Evolutionary conservation across 495 filamentous ascomycete species (phyloP).

Genomic region (Aspergillus cavernicola): DNA sequence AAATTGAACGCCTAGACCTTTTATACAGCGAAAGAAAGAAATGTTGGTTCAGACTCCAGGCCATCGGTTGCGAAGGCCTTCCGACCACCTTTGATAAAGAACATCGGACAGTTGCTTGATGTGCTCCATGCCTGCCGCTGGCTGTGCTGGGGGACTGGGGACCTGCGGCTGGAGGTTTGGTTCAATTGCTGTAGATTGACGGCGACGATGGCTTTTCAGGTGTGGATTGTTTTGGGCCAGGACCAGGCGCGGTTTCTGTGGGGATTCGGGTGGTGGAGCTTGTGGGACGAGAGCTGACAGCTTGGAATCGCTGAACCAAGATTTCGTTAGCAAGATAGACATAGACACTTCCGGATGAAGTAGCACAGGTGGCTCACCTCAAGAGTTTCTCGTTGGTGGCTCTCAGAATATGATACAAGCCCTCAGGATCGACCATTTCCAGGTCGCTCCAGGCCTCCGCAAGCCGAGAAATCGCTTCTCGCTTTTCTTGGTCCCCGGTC

Average conservation of each 20-base stretch:
- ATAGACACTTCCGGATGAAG: background rate
- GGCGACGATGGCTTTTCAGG: constrained; percentile 68
- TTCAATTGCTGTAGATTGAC: constrained; percentile 54
- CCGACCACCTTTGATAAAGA: constrained; percentile 84
- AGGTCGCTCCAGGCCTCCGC: constrained; percentile 81
- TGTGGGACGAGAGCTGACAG: constrained; percentile 46
- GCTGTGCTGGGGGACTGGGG: constrained; percentile 42
- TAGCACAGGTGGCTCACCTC: constrained; percentile 30
- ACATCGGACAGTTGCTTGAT: constrained; percentile 85
- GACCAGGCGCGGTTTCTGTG: constrained; percentile 61
- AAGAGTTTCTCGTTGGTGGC: constrained; percentile 60
- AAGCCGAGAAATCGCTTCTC: constrained; percentile 74
- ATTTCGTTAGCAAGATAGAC: constrained; percentile 17
- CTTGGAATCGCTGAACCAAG: constrained; percentile 45
- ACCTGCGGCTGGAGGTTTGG: constrained; percentile 32
- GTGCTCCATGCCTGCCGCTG: constrained; percentile 80
- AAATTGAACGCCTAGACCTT: constrained; percentile 10
- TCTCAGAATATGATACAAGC: constrained; percentile 77
- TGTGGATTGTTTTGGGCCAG: constrained; percentile 82
- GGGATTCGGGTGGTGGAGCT: constrained; percentile 38
- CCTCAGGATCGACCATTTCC: constrained; percentile 86
- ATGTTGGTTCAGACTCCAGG: constrained; percentile 40
- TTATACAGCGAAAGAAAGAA: constrained; percentile 15
- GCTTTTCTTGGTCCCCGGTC: constrained; percentile 67
- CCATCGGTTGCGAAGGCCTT: constrained; percentile 81